These are phyloP conservation scores for Phytophthora fragariae DNA, from an alignment of 352 stramenopile genomes.

Conservation along the genomic window DNA sequence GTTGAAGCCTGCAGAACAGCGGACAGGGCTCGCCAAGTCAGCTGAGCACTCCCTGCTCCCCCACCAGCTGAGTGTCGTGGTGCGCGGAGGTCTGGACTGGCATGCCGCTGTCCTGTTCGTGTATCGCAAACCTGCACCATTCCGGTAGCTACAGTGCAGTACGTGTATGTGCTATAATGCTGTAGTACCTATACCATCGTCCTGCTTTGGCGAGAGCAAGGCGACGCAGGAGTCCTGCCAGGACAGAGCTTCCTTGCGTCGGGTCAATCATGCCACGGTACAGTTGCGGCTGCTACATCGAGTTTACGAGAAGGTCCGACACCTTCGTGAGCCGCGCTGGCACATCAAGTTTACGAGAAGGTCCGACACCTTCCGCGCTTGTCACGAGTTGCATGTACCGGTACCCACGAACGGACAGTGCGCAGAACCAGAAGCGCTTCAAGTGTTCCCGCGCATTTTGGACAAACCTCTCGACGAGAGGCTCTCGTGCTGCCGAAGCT, in stretches of 20 bases:
- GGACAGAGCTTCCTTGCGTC: no score
- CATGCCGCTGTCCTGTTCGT: neutral
- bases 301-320: no score
- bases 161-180: no score
- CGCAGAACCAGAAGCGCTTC: constrained; percentile 1
- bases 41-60: neutral
- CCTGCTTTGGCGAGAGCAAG: no score
- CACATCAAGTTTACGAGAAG: no score
- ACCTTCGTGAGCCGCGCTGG: no score
- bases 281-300: no score
- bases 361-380: no score
- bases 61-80: neutral
- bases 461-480: neutral
- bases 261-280: no score
- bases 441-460: neutral
- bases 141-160: no score
- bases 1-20: neutral
- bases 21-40: neutral
- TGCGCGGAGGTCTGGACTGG: neutral
- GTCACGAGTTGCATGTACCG: neutral
- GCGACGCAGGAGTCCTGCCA: no score
- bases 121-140: neutral
- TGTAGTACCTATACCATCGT: no score
- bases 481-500: neutral
- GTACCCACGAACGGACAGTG: neutral